A percentile compares a stretch with the other conserved stretches of the same genome.
Evolutionary conservation across 2,329 filamentous ascomycete species (phyloP).

Genomic region (Lecanosticta acicola): DNA sequence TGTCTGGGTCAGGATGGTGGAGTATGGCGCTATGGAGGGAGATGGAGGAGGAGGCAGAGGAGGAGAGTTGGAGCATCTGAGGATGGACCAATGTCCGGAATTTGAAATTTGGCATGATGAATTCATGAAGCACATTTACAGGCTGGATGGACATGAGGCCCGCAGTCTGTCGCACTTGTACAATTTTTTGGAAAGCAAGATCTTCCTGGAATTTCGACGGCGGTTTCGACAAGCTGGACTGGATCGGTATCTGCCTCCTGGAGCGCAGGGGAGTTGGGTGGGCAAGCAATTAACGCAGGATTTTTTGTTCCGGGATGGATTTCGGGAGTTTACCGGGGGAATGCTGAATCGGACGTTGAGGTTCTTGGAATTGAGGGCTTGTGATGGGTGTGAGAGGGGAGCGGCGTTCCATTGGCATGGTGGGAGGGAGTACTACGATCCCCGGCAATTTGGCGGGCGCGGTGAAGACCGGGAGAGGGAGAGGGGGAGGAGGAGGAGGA

Average conservation of each 20-base stretch:
- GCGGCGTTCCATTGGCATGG: background rate
- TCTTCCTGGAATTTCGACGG: background rate
- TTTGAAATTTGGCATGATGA: background rate
- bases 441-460: background rate
- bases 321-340: background rate
- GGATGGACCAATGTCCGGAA: background rate
- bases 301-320: background rate
- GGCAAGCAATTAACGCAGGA: background rate
- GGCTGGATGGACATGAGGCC: background rate
- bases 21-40: background rate
- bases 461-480: background rate
- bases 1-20: background rate
- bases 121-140: background rate
- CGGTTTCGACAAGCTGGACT: background rate
- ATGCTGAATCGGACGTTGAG: slow-evolving; percentile 1
- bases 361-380: background rate
- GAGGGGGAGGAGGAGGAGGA: background rate
- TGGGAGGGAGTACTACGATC: slow-evolving; percentile 1
- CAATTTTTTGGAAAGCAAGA: background rate
- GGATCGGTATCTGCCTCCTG: slow-evolving; percentile 1
- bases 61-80: background rate
- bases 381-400: background rate
- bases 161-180: background rate
- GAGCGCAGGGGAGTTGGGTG: background rate
- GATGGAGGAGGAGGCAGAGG: no score